Base-by-base conservation (phyloP, 129 eudicot species). In the Mikania micrantha region DNA sequence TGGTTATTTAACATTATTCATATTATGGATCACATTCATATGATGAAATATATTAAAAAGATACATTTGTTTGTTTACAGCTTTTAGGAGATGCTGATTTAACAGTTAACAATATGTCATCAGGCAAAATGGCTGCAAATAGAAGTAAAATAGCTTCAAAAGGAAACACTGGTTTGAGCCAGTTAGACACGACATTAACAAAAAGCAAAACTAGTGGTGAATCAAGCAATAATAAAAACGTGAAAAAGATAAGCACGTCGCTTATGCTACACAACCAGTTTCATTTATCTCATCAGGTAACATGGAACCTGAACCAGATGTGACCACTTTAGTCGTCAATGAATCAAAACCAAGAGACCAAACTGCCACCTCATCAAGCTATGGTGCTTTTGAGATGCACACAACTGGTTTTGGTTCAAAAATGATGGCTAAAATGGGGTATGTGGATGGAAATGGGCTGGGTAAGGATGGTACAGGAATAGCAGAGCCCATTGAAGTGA, bases 391-490 rank as follows among this genome's bases (percentile, higher is more conserved):
- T 29, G 98, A 91, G 85, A 70, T 83, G 81, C 98, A 88, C 82
- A 91, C 98, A 2, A 91, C 87, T 3, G 96, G 98, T 13, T 88
- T 91, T 36, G 98, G 98, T 12, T 91, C 96, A 25, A 88, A 82
- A 83, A 88, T 91, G 91, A 70, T 91, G 96, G 95, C 98, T 22
- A 91, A 85, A 78, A 91, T 91, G 98, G 98, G 98, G 34, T 85
- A 77, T 47, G 80, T 83, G 29, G 96, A 85, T 53, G 98, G 97
- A 15, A 74, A 66, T 1, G 95, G 95, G 3, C 52, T 88, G 64
- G 98, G 98, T 7, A 91, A 91, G 70, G 94, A 91, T 20, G 95
- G 89, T 16, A 79, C 74, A 44, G 96, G 98, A 29, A 80, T 85
- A 59, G 67, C 95, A 7, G 79, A 84, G 74, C 95, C 96, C 6